A percentile compares a stretch with the other conserved stretches of the same genome.
Conservation (phyloP, 192 early-diverging fungal species). For the Phycomyces nitens region DNA sequence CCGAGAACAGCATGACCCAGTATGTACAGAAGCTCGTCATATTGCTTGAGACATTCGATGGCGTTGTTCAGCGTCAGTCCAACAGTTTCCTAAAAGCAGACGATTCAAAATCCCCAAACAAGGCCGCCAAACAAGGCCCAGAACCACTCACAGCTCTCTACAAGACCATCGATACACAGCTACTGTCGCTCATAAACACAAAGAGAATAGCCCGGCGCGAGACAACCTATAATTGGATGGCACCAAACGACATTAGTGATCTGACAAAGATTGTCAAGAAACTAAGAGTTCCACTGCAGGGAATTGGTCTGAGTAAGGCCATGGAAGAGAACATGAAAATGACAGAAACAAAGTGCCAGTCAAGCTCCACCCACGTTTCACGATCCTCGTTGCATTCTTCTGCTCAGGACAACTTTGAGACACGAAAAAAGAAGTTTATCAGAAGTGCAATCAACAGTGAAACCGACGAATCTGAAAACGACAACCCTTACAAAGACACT, state of each 20-base stretch:
- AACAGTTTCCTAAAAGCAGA: constrained; percentile 2
- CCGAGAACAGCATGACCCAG: constrained; percentile 21
- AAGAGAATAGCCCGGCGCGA: constrained; percentile 29
- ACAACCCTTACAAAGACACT: too few species aligned
- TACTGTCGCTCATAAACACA: constrained; percentile 13
- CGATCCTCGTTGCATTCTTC: not conserved
- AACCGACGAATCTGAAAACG: too few species aligned
- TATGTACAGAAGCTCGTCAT: constrained; percentile 22
- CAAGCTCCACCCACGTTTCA: not conserved
- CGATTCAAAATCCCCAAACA: not conserved
- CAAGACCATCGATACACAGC: constrained; percentile 11
- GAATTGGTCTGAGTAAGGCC: constrained; percentile 18
- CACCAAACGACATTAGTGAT: constrained; percentile 24
- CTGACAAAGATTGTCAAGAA: constrained; percentile 25
- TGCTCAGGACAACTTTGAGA: not conserved
- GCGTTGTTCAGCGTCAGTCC: constrained; percentile 6
- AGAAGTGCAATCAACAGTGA: too few species aligned
- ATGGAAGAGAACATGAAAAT: constrained; percentile 31
- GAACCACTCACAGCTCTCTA: not conserved
- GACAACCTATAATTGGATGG: constrained; percentile 17
- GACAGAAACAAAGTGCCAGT: not conserved
- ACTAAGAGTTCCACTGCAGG: constrained; percentile 27
- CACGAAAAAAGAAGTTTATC: too few species aligned
- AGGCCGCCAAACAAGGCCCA: not conserved
- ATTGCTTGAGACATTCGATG: constrained; percentile 15